A percentile compares a stretch with the other conserved stretches of the same genome.
These are phyloP conservation scores for Sambucus nigra DNA, from an alignment of 129 eudicot species.

Conservation along the genomic window DNA sequence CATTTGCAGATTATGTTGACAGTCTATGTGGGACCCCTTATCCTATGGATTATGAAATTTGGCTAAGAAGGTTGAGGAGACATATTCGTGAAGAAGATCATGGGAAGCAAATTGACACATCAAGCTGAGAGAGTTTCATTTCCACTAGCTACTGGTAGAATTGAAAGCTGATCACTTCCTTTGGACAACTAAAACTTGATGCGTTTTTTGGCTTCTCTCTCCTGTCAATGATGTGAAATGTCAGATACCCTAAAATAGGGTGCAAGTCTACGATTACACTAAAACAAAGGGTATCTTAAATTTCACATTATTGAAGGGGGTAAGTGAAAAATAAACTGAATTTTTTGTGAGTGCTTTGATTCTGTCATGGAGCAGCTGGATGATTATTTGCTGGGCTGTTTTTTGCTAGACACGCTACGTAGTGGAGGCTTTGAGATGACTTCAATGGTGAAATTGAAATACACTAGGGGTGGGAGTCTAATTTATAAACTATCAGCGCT, in stretches of 20 bases:
- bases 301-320: neutral
- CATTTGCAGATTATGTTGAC: constrained; percentile 95
- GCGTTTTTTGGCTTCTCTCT: neutral
- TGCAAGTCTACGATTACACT: too few relatives aligned
- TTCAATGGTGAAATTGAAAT: neutral
- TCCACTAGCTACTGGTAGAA: too few relatives aligned
- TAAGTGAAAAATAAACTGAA: too few relatives aligned
- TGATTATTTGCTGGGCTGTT: neutral
- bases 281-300: too few relatives aligned
- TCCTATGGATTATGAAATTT: constrained; percentile 75
- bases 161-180: too few relatives aligned
- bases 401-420: neutral
- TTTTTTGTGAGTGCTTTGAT: too few relatives aligned
- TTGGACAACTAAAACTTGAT: too few relatives aligned
- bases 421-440: neutral
- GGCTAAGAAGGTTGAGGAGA: constrained; percentile 75
- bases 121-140: too few relatives aligned
- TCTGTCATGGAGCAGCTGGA: neutral
- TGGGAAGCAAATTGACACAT: constrained; percentile 55
- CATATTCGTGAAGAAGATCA: constrained; percentile 53
- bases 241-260: too few relatives aligned
- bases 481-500: neutral
- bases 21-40: constrained; percentile 94
- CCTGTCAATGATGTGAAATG: too few relatives aligned
- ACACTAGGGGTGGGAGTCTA: neutral